Base-by-base conservation (phyloP, 768 basidiomycete genomes). In the Mycena alexandri region DNA sequence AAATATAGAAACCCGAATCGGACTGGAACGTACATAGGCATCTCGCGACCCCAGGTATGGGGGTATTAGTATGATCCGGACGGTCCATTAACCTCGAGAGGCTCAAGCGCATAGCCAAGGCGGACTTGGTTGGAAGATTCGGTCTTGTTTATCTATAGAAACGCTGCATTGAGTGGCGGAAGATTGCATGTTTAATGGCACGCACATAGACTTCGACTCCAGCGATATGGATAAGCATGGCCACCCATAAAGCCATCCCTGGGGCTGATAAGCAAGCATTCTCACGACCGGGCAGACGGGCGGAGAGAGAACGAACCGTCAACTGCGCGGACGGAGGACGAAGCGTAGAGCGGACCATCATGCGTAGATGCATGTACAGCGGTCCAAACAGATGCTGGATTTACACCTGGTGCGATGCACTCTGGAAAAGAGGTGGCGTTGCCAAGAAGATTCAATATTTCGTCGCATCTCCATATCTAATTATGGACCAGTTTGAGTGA, bases 191-290 rank as follows among this genome's bases (percentile, higher is more conserved):
- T 63, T 52, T 51, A 14, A 57, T n/a, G 33, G 29, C 25, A 69
- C 75, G 25, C 43, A 74, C 75, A 50, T 76, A 76, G 41, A 59
- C 46, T 61, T 77, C 76, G 21, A 71, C 68, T 29, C 61, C 73
- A 38, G 72, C 63, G 29, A 73, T 61, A 43, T 75, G 75, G 3
- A 75, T 64, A 16, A 75, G 52, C 6, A 65, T 73, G 16, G 70
- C 73, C 25, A 77, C 63, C 76, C 76, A 77, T 53, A 77, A 29
- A 1, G 73, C 67, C 75, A 77, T 74, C 36, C 75, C 69, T 70
- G 41, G 25, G 21, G 29, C 25, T 29, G 11, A 14, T 59, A 41
- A 53, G 54, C 42, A 38, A 38, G 38, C 5, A 38, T 38, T 38
- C 14, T 38, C 11, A 1, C 19, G 16, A 38, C 19, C 1, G 36